Evolutionary conservation across 306 rosid species (phyloP), one percentile per base, ranked within the genome.

Genomic region (Hippophae tibetana): DNA sequence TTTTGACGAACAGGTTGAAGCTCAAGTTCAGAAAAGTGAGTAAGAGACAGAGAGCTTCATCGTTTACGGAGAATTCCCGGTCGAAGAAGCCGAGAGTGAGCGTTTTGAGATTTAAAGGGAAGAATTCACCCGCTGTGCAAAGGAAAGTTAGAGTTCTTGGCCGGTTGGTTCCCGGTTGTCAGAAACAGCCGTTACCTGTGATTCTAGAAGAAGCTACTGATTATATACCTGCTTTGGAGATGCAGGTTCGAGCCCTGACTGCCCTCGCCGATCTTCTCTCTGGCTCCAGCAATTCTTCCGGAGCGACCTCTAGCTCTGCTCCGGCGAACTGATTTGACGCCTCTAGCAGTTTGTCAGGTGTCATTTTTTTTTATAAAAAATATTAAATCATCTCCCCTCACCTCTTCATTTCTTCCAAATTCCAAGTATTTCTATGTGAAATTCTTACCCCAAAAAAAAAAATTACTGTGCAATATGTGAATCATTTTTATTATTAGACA

Each of bases 161-260:
- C 60, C 79, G 94, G 68, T 72, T 93, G 63, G 97, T 93, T 42
- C 99, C 99, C 23, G 97, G 99, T 70, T 93, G 99, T 82, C 76
- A 82, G 66, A 84, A 93, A 52, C 80, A 93, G 56, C 74, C 95
- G 4, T 54, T 86, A 43, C 95, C 97, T 65, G 95, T 93, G 60
- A 80, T 93, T 66, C 75, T 93, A 8, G 97, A 86, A 23, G 99
- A 93, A 65, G 84, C 88, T 0, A 78, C 85, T 5, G 97, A 93
- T 78, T 93, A 93, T 44, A 88, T 93, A 10, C 76, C 87, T 3
- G 99, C 99, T 2, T 84, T 87, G 72, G 84, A 88, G 89, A 93
- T 93, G 99, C 99, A 93, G 71, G 79, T 93, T 72, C 80, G 90
- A 18, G 88, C 90, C 77, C 86, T 93, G 99, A 65, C 71, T n/a